Evolutionary conservation across 2,329 filamentous ascomycete species (phyloP).

Genomic region (Fusarium albosuccineum): DNA sequence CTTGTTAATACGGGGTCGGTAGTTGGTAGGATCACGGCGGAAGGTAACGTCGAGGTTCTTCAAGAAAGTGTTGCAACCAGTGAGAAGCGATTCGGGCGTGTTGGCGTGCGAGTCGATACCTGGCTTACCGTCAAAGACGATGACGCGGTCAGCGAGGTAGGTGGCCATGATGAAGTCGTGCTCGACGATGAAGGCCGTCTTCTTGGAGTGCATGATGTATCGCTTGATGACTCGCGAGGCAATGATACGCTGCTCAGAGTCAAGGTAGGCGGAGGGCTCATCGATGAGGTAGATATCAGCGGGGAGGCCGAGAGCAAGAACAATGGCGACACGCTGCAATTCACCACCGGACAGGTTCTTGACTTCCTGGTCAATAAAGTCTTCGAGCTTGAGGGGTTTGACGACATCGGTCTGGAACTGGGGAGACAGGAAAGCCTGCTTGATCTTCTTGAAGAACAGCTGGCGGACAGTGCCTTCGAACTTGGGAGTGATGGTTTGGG

Average conservation of each 20-base stretch:
- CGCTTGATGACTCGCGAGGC: constrained; percentile 98
- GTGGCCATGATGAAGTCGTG: constrained; percentile 99
- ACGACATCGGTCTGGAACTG: constrained; percentile 99
- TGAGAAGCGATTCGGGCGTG: constrained; percentile 89
- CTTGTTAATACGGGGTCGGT: constrained; percentile 99
- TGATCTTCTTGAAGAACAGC: constrained; percentile 99
- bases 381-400: constrained; percentile 98
- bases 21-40: constrained; percentile 96
- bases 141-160: constrained; percentile 88
- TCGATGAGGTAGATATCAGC: constrained; percentile 99
- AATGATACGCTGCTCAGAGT: constrained; percentile 99
- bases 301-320: constrained; percentile 93
- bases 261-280: constrained; percentile 96
- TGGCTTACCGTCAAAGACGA: constrained; percentile 96
- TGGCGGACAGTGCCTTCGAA: constrained; percentile 97
- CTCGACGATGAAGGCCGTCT: constrained; percentile 99
- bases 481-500: constrained; percentile 98
- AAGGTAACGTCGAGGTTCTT: constrained; percentile 98
- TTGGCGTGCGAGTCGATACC: constrained; percentile 91
- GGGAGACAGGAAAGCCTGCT: constrained; percentile 93
- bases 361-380: constrained; percentile 99
- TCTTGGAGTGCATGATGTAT: constrained; percentile 99
- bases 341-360: constrained; percentile 99
- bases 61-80: constrained; percentile 95
- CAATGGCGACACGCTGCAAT: constrained; percentile 98